These are phyloP conservation scores for Choanephora cucurbitarum DNA, from an alignment of 371 early-diverging fungal genomes.

Conservation along the genomic window DNA sequence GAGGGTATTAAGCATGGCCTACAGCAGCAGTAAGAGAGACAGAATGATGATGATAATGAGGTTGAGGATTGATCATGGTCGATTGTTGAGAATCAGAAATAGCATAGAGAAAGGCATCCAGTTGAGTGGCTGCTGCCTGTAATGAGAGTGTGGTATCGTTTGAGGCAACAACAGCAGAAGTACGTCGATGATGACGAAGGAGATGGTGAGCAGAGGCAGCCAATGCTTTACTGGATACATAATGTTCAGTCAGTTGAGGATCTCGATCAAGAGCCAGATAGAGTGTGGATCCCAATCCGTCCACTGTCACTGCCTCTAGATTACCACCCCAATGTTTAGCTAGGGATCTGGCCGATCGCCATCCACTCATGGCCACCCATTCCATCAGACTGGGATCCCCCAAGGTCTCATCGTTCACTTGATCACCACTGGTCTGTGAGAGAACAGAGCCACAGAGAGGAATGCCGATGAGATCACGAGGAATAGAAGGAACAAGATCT, in stretches of 20 bases:
- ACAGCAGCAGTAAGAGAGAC: slow-evolving; percentile 45
- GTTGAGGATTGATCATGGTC: slow-evolving; percentile 14
- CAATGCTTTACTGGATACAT: slow-evolving; percentile 34
- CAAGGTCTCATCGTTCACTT: slow-evolving; percentile 23
- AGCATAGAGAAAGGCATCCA: slow-evolving; percentile 39
- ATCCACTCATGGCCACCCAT: slow-evolving; percentile 34
- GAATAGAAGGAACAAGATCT: slow-evolving; percentile 36
- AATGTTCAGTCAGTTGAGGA: slow-evolving; percentile 51
- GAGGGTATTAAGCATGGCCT: slow-evolving; percentile 44
- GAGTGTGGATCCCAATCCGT: slow-evolving; percentile 75
- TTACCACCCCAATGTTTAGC: slow-evolving; percentile 79
- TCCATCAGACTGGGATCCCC: slow-evolving; percentile 19
- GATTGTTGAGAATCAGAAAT: slow-evolving; percentile 29
- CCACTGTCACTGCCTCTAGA: slow-evolving; percentile 67
- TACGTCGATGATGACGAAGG: slow-evolving; percentile 39
- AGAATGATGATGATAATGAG: slow-evolving; percentile 35
- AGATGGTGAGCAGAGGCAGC: slow-evolving; percentile 30
- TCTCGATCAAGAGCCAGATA: slow-evolving; percentile 73
- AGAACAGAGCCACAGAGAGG: slow-evolving; percentile 51
- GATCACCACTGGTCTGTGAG: slow-evolving; percentile 48
- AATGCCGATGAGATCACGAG: slow-evolving; percentile 42
- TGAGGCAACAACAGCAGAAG: slow-evolving; percentile 28
- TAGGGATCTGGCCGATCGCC: slow-evolving; percentile 40
- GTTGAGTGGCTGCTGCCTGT: slow-evolving; percentile 30
- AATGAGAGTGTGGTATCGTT: slow-evolving; percentile 11